Evolutionary conservation across 495 filamentous ascomycete genomes (phyloP), one percentile per base, ranked within the genome.

Genomic region (Hypoxylon subgilvum): DNA sequence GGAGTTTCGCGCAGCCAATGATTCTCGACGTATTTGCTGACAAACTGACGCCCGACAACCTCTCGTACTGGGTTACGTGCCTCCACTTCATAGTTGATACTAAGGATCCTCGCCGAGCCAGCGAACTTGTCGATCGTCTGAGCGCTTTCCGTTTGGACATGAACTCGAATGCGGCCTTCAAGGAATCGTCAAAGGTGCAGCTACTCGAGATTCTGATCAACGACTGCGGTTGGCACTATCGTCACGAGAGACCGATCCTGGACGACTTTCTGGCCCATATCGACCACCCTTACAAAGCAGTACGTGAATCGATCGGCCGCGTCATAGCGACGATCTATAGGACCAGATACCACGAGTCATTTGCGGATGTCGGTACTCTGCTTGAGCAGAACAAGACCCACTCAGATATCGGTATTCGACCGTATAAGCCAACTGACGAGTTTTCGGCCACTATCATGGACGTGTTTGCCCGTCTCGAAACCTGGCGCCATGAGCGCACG

Each of bases 211-310:
- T 96, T 61, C 86, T 87, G 56, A 89, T 97, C 58, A 84, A 84
- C 52, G 90, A 96, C 69, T 79, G 86, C 41, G 95, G 95, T 1
- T 99, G 94, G 94, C 94, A 97, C 72, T 97, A 96, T 79, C 91
- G 89, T 55, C 81, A 89, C 1, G 92, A 96, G 50, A 78, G 90
- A 75, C 92, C 95, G 3, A 92, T 97, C 52, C 72, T 96, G 2
- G 77, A 94, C 25, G 86, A 99, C 70, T 97, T 97, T 72, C 76
- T 97, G 21, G 75, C 82, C 12, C 94, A 99, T 68, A 82, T 99
- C 34, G 92, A 97, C 72, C 94, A 99, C 70, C 94, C 94, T 0
- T 99, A 99, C 74, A 97, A 99, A 77, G 87, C 88, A 22, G 94
- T 99, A 6, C 86, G 94, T 27, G 94, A 97, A 77, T 88, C 91